Evolutionary conservation across 192 early-diverging fungal genomes (phyloP), one percentile per base, ranked within the genome.

Genomic region (Gaertneriomyces semiglobifer): DNA sequence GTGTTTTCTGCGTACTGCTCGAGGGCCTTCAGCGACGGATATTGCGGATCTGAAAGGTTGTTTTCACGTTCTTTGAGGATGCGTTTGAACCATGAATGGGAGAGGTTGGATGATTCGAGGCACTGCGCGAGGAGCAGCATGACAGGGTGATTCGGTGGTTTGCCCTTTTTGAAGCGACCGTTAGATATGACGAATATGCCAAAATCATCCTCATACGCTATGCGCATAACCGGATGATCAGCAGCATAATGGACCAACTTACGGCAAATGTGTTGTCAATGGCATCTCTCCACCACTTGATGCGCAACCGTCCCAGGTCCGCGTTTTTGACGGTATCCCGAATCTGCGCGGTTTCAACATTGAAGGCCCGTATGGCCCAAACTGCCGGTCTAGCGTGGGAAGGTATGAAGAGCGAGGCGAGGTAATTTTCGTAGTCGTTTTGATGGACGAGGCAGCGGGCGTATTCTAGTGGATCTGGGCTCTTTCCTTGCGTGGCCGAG

Each of bases 1-100:
- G 94, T 93, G 60, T 90, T 89, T 69, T 98, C 96, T 25, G 87
- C 88, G 68, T 97, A 95, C 11, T 71, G 71, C 79, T 98, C 94
- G 65, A 97, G 81, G 57, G 92, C 89, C 5, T 75, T 82, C 11
- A 89, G 53, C 0, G 88, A 86, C 41, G 84, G 78, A 76, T 88
- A 95, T 52, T 80, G 81, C 40, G 86, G 80, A 50, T 86, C 84
- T 4, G 77, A 69, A 43, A 92, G 71, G 58, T 83, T 80, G 14
- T 67, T 75, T 44, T 86, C 81, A 77, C 88, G 53, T 44, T 79
- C 90, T 16, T 79, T 79, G 16, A 95, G 81, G 42, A 94, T 83
- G 19, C 91, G 81, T 60, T 85, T 89, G 63, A 96, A 88, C 86
- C 89, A 95, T 44, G 87, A 82, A 41, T 82, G 78, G 0, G 93